phyloP scores from a whole-genome alignment of 768 basidiomycete species.

The Zangia roseola region DNA sequence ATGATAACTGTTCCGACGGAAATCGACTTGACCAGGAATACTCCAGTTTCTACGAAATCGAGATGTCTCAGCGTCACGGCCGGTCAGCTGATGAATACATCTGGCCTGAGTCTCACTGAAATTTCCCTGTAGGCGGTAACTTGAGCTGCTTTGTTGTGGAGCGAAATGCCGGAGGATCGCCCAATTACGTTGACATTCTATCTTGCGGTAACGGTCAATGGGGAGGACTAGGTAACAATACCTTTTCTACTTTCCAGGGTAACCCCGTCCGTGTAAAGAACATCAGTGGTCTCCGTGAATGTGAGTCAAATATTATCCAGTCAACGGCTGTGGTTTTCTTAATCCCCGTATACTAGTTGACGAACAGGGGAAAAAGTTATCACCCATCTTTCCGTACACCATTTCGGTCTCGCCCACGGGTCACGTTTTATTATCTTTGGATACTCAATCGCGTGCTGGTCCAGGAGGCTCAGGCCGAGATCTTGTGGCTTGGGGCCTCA shows the following conservation, averaged over 20 bases:
- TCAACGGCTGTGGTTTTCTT: conserved; percentile 2
- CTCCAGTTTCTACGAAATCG: conserved; percentile 48
- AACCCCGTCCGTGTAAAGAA: conserved; percentile 71
- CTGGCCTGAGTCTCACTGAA: not conserved
- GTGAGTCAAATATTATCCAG: conserved; percentile 44
- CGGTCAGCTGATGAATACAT: conserved; percentile 38
- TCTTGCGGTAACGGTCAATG: conserved; percentile 84
- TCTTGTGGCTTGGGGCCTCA: conserved; percentile 70
- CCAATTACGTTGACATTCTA: conserved; percentile 53
- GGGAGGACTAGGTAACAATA: conserved; percentile 71
- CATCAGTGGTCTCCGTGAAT: conserved; percentile 84
- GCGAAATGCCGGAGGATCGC: conserved; percentile 37
- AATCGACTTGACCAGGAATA: conserved; percentile 65
- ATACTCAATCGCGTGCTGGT: conserved; percentile 52
- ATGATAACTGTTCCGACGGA: conserved; percentile 83
- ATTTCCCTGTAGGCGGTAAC: conserved; percentile 56
- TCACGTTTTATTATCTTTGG: conserved; percentile 72
- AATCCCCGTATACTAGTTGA: conserved; percentile 46
- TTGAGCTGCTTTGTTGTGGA: conserved; percentile 77
- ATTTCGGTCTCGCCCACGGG: conserved; percentile 72
- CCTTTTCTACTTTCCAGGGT: conserved; percentile 64
- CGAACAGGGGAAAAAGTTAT: conserved; percentile 56
- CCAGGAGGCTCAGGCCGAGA: conserved; percentile 58
- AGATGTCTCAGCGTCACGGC: conserved; percentile 66
- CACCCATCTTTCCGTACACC: conserved; percentile 60